These are phyloP conservation scores for Rhizopogon salebrosus DNA, from an alignment of 768 basidiomycete genomes.

Conservation along the genomic window DNA sequence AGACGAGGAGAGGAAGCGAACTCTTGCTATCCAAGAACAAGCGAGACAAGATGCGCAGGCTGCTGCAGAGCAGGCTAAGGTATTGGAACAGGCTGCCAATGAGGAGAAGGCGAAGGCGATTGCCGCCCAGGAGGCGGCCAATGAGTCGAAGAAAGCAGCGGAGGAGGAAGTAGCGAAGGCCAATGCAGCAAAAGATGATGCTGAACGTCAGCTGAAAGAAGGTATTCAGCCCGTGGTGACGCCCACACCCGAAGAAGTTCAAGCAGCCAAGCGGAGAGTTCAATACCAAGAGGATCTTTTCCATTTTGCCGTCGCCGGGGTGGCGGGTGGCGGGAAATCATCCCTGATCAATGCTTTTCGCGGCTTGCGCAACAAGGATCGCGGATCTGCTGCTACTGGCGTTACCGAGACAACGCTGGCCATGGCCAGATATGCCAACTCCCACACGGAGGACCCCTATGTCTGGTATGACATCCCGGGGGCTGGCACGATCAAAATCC, in stretches of 20 bases:
- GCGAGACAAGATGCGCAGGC: constrained; percentile 1
- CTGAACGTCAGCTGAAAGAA: constrained; percentile 14
- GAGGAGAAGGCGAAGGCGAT: constrained; percentile 16
- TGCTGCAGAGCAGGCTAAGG: constrained; percentile 7
- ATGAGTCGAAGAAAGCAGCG: constrained; percentile 7
- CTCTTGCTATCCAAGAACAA: constrained; percentile 2
- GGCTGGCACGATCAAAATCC: constrained; percentile 27
- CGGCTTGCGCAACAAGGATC: constrained; percentile 17
- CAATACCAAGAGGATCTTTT: constrained; percentile 21
- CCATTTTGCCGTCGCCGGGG: constrained; percentile 30
- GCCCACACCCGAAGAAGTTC: constrained; percentile 17
- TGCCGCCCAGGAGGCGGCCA: constrained; percentile 9
- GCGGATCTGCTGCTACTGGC: constrained; percentile 22
- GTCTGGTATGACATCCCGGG: constrained; percentile 35
- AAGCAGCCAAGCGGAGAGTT: constrained; percentile 8
- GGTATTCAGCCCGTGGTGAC: constrained; percentile 22
- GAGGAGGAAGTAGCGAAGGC: constrained; percentile 11
- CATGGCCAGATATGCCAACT: constrained; percentile 22
- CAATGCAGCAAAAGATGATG: constrained; percentile 8
- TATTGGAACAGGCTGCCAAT: constrained; percentile 9
- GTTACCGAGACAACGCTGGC: constrained; percentile 25
- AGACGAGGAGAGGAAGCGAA: constrained; percentile 6
- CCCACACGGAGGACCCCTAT: constrained; percentile 13
- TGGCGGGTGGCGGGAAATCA: constrained; percentile 31
- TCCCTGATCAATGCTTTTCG: constrained; percentile 32